A percentile compares a stretch with the other conserved stretches of the same genome.
These are phyloP conservation scores for Isabelozyma pseudorhagii DNA, from an alignment of 805 yeast genomes.

Conservation along the genomic window DNA sequence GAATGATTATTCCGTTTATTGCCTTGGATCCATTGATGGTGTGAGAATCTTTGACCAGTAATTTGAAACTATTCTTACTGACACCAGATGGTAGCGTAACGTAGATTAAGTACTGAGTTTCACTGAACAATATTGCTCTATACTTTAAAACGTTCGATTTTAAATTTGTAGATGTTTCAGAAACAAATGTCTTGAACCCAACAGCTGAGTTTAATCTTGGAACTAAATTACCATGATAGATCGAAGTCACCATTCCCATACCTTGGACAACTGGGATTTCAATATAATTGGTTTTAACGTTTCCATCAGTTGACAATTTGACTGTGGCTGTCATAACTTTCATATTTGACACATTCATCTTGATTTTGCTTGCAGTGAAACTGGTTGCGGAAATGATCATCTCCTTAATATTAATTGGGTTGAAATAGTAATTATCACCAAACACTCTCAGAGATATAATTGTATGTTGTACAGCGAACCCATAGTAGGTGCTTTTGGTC, in stretches of 20 bases:
- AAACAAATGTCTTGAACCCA: constrained; percentile 40
- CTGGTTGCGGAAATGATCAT: constrained; percentile 36
- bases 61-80: constrained; percentile 34
- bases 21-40: constrained; percentile 28
- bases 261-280: constrained; percentile 56
- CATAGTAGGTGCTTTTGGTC: constrained; percentile 15
- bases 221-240: constrained; percentile 46
- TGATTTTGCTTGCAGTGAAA: neutral
- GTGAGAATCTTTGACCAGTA: constrained; percentile 55
- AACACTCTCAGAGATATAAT: constrained; percentile 31
- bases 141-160: constrained; percentile 13
- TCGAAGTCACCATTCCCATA: constrained; percentile 55
- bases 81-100: constrained; percentile 8
- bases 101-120: constrained; percentile 2
- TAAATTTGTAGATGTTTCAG: constrained; percentile 25
- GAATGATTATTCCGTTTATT: constrained; percentile 41
- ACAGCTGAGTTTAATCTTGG: constrained; percentile 45
- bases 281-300: constrained; percentile 22
- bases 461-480: constrained; percentile 55
- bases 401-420: constrained; percentile 50
- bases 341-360: constrained; percentile 13
- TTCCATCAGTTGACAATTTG: constrained; percentile 20
- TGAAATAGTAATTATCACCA: constrained; percentile 44
- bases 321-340: constrained; percentile 45
- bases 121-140: neutral